Conservation (phyloP, 176 grass and related monocot genomes). For the Triticum aestivum region IWGSC_CS_RefSeq_v2.1 NC_057799.1:83668472-83668971, state of each 20-base stretch:
- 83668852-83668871: background rate
- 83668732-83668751: background rate
- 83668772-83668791: background rate
- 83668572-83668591: background rate
- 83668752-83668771: background rate
- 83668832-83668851: background rate
- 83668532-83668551: background rate
- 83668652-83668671: background rate
- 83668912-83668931: background rate
- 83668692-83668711: background rate
- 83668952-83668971: background rate
- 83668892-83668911: background rate
- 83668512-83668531: background rate
- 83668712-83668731: background rate
- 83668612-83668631: background rate
- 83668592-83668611: conserved; percentile 15
- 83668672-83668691: background rate
- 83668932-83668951: background rate
- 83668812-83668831: background rate
- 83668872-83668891: conserved; percentile 8
- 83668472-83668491: background rate
- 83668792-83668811: background rate
- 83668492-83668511: background rate
- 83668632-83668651: background rate
- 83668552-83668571: background rate